Base-by-base conservation (phyloP, 2,329 filamentous ascomycete species). In the Exophiala lecanii-corni region DNA sequence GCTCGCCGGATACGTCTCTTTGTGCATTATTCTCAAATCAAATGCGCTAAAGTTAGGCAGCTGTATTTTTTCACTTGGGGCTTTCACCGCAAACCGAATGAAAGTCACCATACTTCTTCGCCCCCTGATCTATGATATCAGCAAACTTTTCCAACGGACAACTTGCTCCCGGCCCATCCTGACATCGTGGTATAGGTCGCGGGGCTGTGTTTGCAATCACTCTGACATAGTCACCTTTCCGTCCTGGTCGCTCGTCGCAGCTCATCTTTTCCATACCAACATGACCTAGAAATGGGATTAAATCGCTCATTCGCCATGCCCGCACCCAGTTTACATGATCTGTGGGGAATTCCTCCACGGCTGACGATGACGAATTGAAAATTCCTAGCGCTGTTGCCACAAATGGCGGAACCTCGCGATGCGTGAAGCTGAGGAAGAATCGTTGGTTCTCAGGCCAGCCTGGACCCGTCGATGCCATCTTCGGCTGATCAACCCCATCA, bases 401-500 rank as follows among this genome's bases (percentile, higher is more conserved):
- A 60, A 84, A 74, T 36, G 73, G 78, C 30, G 84, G 69, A 55
- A 84, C 81, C 3, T 80, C 79, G 53, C 84, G 81, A 47, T 84
- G 82, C 26, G 79, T 64, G 58, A 85, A 85, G 1, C 70, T 70
- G 37, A 79, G 73, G 9, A 83, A 68, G 15, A 85, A 64, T 30
- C 71, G 74, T 4, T 79, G 78, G 0, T 82, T 57, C 0, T 51
- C 46, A n/a, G 59, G 69, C 3, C 62, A 61, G 9, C 62, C 65
- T 2, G 60, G 70, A 25, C 76, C 79, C 1, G 64, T 69, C 2
- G 70, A 62, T 9, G 66, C 68, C 0, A 77, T 75, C 0, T 77
- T 78, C 16, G 70, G 59, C 5, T 66, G 7, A 26, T 26, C 23
- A 26, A 12, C 7, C 12, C 7, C 60, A n/a, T 84, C 67, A 2